These are phyloP conservation scores for Flaveria brownii DNA, from an alignment of 129 eudicot species.

Conservation along the genomic window DNA sequence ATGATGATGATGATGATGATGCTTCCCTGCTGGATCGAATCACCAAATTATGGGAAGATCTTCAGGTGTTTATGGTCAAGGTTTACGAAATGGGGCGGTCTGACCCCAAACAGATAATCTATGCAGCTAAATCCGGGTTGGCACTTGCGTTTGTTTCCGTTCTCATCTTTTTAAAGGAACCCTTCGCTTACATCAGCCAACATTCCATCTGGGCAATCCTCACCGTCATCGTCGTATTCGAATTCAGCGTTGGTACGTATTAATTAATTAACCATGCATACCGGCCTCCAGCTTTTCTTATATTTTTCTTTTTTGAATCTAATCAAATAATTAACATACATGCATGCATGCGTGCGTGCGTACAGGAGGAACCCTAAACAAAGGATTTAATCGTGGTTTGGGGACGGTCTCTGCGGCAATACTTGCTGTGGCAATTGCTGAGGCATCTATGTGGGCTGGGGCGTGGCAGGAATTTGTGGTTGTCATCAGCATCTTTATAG, in stretches of 20 bases:
- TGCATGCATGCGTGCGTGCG: background rate
- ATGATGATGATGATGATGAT: background rate
- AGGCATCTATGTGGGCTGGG: constrained; percentile 51
- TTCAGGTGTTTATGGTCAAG: constrained; percentile 30
- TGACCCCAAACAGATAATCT: constrained; percentile 69
- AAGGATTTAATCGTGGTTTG: constrained; percentile 79
- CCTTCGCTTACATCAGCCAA: constrained; percentile 46
- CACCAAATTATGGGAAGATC: constrained; percentile 26
- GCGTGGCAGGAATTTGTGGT: constrained; percentile 53
- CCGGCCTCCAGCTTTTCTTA: too few species aligned
- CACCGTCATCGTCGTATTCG: constrained; percentile 88
- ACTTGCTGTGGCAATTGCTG: constrained; percentile 64
- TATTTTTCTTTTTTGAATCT: too few species aligned
- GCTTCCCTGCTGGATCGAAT: constrained; percentile 29
- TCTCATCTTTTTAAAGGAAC: constrained; percentile 71
- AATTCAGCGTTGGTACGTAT: constrained; percentile 76
- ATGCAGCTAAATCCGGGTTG: constrained; percentile 75
- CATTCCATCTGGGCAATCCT: constrained; percentile 86
- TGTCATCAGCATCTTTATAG: constrained; percentile 62
- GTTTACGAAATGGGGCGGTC: constrained; percentile 63
- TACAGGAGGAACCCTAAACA: constrained; percentile 78
- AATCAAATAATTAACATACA: too few species aligned
- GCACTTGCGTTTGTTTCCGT: constrained; percentile 70
- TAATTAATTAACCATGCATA: too few species aligned
- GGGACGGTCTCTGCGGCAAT: constrained; percentile 80